Base-by-base conservation (phyloP, 257 asterid genomes). In the Solanum stenotomum region DNA sequence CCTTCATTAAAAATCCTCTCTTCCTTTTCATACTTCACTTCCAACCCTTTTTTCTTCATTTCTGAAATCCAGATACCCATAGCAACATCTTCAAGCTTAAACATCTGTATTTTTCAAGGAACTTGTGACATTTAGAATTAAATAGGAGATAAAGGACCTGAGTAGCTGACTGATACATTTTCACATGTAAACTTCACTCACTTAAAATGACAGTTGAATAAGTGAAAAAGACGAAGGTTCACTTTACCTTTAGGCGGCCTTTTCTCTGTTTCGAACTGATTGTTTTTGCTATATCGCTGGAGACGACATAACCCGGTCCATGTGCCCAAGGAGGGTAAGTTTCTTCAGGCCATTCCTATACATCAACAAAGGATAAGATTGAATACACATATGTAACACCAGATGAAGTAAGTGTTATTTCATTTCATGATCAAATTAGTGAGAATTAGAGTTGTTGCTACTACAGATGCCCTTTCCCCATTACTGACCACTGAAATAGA, bases 41-140 rank as follows among this genome's bases (percentile, higher is more conserved):
- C 89, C 88, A 94, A 25, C 52, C 99, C 98, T 42, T 91, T 91
- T 87, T 92, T 93, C 89, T 92, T 94, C 96, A 97, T 92, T 82
- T 94, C 98, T 3, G 93, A 94, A 23, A 97, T 94, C 99, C 99
- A 97, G 88, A 95, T 96, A 56, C 99, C 99, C 99, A 97, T 95
- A 13, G 98, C 98, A 14, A 96, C 98, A 15, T 97, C 99, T 93
- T 97, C 99, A 40, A 97, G 98, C 94, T 95, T 97, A 90, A 97
- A 97, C 92, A 97, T 94, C 98, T 97, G 96, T 84, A 77, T 15
- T 33, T 20, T 20, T 34, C 34, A 10, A 85, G 35, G 22, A 22
- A 86, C 81, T 37, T 42, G 46, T 34, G 9, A 20, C 52, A 12
- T 49, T 86, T 74, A 61, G 83, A 86, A 25, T 35, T 23, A 52